Conservation (phyloP, 73 alveolate genomes). For the Uronychia setigera region DNA sequence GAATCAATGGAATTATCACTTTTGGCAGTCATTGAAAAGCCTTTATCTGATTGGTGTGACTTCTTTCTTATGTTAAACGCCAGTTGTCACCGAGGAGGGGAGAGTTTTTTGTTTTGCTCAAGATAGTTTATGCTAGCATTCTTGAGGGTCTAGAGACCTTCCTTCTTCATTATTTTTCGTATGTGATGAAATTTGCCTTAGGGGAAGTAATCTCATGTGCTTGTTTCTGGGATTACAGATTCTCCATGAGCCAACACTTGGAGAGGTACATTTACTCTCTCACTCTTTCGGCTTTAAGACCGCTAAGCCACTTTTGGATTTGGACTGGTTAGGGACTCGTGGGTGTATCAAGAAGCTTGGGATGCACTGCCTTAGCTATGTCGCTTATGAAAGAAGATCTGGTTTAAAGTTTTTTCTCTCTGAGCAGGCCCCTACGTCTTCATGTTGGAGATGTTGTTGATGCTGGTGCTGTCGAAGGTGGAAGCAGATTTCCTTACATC, state of each 20-base stretch:
- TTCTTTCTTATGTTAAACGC: background rate
- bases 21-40: background rate
- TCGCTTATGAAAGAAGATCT: background rate
- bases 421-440: background rate
- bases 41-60: background rate
- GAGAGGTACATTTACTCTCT: background rate
- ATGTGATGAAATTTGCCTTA: background rate
- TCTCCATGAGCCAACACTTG: background rate
- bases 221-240: background rate
- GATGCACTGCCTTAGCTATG: background rate
- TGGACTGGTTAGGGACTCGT: background rate
- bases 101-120: background rate
- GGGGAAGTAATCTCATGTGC: background rate
- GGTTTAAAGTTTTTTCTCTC: background rate
- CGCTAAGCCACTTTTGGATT: background rate
- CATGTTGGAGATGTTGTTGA: background rate
- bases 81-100: slow-evolving; percentile 2
- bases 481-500: background rate
- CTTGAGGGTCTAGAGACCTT: background rate
- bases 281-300: background rate
- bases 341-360: background rate
- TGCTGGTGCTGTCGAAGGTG: background rate
- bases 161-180: background rate
- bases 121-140: background rate
- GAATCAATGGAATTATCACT: background rate